phyloP scores from a whole-genome alignment of 1,139 yeast genomes.

The Kodamaea alishanica region DNA sequence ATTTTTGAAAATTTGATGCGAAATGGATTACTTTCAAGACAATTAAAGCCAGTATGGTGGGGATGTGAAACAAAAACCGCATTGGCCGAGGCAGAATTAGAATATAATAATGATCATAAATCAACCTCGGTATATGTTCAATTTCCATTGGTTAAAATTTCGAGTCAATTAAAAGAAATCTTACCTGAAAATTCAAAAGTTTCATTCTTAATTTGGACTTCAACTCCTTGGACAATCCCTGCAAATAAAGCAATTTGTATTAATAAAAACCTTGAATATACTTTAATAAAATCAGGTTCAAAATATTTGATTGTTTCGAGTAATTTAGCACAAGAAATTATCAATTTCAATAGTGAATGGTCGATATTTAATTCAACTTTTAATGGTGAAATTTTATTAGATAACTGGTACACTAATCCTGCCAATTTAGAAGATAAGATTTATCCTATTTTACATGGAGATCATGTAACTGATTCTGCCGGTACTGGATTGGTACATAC shows the following conservation, averaged over 20 bases:
- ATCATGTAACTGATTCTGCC: conserved; percentile 72
- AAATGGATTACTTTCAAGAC: conserved; percentile 70
- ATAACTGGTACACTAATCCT: conserved; percentile 53
- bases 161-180: conserved; percentile 1
- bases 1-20: conserved; percentile 66
- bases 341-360: conserved; percentile 14
- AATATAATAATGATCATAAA: conserved; percentile 68
- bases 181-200: conserved; percentile 5
- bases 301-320: conserved; percentile 47
- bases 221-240: conserved; percentile 97
- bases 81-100: conserved; percentile 92
- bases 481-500: conserved; percentile 97
- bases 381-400: conserved; percentile 47
- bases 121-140: conserved; percentile 71
- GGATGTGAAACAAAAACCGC: conserved; percentile 94
- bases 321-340: conserved; percentile 34
- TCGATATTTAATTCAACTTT: conserved; percentile 6
- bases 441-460: conserved; percentile 67
- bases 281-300: conserved; percentile 37
- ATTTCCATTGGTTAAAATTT: conserved; percentile 47
- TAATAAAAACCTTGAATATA: conserved; percentile 56
- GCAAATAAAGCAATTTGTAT: conserved; percentile 83
- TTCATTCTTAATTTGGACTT: conserved; percentile 76
- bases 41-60: conserved; percentile 95
- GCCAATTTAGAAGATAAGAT: conserved; percentile 32